Evolutionary conservation across 805 yeast genomes (phyloP), one percentile per base, ranked within the genome.

Genomic region (Ogataea glucozyma): DNA sequence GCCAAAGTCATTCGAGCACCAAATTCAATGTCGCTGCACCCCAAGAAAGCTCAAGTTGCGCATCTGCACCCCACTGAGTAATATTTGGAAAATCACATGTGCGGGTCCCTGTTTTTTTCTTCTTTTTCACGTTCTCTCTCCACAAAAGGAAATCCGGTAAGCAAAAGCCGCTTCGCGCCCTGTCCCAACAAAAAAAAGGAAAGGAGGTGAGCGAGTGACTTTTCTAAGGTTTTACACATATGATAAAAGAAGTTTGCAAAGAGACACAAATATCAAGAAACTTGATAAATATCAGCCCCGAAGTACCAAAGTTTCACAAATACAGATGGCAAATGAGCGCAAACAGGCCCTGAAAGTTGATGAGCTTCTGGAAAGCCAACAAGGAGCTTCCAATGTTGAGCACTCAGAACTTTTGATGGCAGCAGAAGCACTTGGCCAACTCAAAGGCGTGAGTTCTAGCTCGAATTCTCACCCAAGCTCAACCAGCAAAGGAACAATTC

Each of bases 371-470:
- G 53, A 46, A 22, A 44, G 32, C 3, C 26, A 21, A 12, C 37
- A 13, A 4, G 31, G 13, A 9, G 16, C 32, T 3, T 34, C 18
- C 32, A 30, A 31, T 13, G 20, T 24, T 12, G 26, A 19, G 10
- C 36, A 26, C 13, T 21, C 38, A 8, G 50, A 55, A 14, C 40
- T 56, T 1, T 13, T 54, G 23, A 38, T 61, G 43, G 69, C 69
- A 13, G 66, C 60, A 10, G 50, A 61, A 30, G 66, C 65, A 1
- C 44, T 64, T 4, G 65, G 59, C 7, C 55, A 61, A 40, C 49
- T 64, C 14, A 58, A 48, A 31, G 47, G 49, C 36, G 39, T n/a
- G n/a, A n/a, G n/a, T n/a, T n/a, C n/a, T n/a, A n/a, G n/a, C n/a
- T n/a, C n/a, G n/a, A n/a, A n/a, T n/a, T n/a, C n/a, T n/a, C n/a